These are phyloP conservation scores for Penicillium paxilli DNA, from an alignment of 495 filamentous ascomycete species.

Conservation along the genomic window DNA sequence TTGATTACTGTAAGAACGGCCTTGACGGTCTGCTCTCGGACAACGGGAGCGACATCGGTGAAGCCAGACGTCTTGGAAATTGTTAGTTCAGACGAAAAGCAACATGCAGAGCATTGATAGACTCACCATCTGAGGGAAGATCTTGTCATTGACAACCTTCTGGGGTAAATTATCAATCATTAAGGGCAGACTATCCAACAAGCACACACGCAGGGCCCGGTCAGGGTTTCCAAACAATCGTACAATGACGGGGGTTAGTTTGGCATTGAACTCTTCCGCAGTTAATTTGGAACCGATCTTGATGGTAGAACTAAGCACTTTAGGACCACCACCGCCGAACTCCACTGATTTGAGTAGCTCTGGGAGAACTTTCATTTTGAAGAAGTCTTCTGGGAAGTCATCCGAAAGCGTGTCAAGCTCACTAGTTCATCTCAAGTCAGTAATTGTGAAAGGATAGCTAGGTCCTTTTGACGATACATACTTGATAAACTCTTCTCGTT, in stretches of 20 bases:
- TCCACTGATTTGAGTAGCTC: constrained; percentile 97
- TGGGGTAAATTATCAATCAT: constrained; percentile 93
- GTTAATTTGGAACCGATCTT: constrained; percentile 86
- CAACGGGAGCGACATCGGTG: constrained; percentile 83
- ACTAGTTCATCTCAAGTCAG: constrained; percentile 38
- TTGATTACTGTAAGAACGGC: constrained; percentile 79
- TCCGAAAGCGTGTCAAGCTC: constrained; percentile 84
- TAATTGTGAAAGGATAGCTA: neutral
- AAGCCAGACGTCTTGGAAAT: constrained; percentile 75
- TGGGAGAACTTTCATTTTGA: constrained; percentile 93
- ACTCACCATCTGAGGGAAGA: constrained; percentile 87
- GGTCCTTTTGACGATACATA: constrained; percentile 37
- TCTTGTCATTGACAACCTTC: constrained; percentile 91
- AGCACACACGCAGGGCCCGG: constrained; percentile 85
- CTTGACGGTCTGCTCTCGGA: constrained; percentile 94
- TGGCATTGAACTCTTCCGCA: constrained; percentile 84
- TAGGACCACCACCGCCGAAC: constrained; percentile 93
- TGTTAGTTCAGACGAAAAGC: constrained; percentile 11
- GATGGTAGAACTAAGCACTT: constrained; percentile 83
- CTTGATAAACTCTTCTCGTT: constrained; percentile 85
- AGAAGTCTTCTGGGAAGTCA: constrained; percentile 95
- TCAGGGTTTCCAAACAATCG: constrained; percentile 90
- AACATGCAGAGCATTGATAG: neutral
- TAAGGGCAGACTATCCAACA: constrained; percentile 81
- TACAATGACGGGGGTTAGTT: constrained; percentile 82